phyloP scores from a whole-genome alignment of 2,329 filamentous ascomycete genomes.

The Didymella glomerata region DNA sequence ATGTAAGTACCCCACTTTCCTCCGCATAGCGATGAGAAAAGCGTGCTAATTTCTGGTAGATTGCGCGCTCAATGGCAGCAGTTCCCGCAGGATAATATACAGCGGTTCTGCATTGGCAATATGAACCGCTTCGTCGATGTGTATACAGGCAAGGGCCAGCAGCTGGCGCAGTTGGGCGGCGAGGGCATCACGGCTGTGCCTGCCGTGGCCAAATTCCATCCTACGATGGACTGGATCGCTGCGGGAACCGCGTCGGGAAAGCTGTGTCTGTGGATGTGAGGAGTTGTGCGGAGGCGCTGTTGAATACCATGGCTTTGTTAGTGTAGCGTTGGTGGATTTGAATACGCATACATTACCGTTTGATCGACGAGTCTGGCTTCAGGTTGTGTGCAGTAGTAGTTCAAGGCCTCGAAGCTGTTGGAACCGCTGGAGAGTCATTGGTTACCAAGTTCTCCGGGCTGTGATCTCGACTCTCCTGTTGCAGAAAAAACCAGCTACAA shows the following conservation, averaged over 20 bases:
- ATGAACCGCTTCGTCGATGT: slow-evolving; percentile 98
- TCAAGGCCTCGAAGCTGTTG: too few species aligned
- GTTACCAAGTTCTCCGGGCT: too few species aligned
- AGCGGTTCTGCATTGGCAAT: slow-evolving; percentile 92
- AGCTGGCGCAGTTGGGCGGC: slow-evolving; percentile 86
- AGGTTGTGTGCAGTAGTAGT: too few species aligned
- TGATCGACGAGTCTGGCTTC: neutral
- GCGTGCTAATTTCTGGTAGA: slow-evolving; percentile 47
- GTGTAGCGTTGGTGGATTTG: neutral
- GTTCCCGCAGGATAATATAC: slow-evolving; percentile 76
- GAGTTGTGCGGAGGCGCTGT: neutral
- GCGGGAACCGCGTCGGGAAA: slow-evolving; percentile 93
- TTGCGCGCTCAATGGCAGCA: slow-evolving; percentile 90
- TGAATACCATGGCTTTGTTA: neutral
- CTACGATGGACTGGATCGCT: slow-evolving; percentile 87
- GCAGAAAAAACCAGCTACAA: too few species aligned
- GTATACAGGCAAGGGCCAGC: slow-evolving; percentile 81
- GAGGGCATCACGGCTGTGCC: slow-evolving; percentile 95
- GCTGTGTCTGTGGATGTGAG: slow-evolving; percentile 84
- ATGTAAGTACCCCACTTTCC: slow-evolving; percentile 61
- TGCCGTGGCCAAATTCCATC: slow-evolving; percentile 90
- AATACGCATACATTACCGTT: neutral
- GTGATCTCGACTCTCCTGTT: too few species aligned
- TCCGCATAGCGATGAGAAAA: neutral
- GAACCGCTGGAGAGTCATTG: too few species aligned